A percentile compares a stretch with the other conserved stretches of the same genome.
These are phyloP conservation scores for Tubosaeta sp. DNA, from an alignment of 768 basidiomycete species.

Conservation along the genomic window DNA sequence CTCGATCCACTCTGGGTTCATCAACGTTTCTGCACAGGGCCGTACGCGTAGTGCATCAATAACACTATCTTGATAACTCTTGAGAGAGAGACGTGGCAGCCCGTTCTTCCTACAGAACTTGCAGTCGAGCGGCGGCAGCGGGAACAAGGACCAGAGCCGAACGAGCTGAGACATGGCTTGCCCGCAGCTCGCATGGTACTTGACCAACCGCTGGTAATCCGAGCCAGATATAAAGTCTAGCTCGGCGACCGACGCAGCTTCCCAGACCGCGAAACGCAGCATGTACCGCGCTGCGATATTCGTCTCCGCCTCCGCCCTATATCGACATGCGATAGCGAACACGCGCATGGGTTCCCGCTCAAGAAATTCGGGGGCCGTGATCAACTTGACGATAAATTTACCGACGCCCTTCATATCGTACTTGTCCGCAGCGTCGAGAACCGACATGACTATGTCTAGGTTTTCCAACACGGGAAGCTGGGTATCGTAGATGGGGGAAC, in stretches of 20 bases:
- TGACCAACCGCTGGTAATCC: slow-evolving; percentile 34
- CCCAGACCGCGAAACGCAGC: slow-evolving; percentile 33
- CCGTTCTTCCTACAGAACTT: slow-evolving; percentile 34
- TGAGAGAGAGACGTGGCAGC: slow-evolving; percentile 28
- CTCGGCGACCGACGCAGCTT: slow-evolving; percentile 31
- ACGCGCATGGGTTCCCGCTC: slow-evolving; percentile 35
- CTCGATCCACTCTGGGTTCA: slow-evolving; percentile 30
- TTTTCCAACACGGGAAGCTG: slow-evolving; percentile 31
- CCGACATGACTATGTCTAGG: slow-evolving; percentile 38
- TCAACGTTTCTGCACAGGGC: slow-evolving; percentile 29
- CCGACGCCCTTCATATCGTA: slow-evolving; percentile 48
- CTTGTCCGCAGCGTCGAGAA: slow-evolving; percentile 45
- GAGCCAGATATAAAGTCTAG: slow-evolving; percentile 36
- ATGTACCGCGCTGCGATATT: slow-evolving; percentile 35
- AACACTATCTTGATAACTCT: slow-evolving; percentile 32
- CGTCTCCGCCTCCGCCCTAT: slow-evolving; percentile 32
- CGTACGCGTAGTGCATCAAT: slow-evolving; percentile 30
- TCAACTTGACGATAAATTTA: slow-evolving; percentile 30
- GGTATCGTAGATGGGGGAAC: slow-evolving; percentile 44
- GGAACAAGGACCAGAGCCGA: slow-evolving; percentile 30
- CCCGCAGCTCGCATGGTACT: slow-evolving; percentile 32
- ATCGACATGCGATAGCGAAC: slow-evolving; percentile 36
- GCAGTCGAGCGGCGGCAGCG: slow-evolving; percentile 30
- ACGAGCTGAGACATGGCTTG: slow-evolving; percentile 32
- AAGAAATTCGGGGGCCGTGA: slow-evolving; percentile 29